Conservation (phyloP, 2,329 filamentous ascomycete genomes). For the Cladobotryum mycophilum region DNA sequence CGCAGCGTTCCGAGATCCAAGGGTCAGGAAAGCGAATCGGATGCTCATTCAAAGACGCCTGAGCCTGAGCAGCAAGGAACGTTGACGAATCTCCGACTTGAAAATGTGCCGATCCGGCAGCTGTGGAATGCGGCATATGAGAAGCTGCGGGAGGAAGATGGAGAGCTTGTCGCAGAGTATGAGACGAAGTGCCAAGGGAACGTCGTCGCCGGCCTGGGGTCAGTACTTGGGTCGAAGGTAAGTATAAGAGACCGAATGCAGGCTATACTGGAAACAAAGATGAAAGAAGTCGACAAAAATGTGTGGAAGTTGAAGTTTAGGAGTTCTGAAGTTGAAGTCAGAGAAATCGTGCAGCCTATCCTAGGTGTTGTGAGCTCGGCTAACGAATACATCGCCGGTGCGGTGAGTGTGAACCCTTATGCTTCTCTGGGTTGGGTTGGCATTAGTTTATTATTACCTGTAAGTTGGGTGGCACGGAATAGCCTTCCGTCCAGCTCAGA, state of each 20-base stretch:
- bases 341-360: not conserved
- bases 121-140: not conserved
- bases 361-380: not conserved
- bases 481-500: not conserved
- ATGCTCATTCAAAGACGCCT: too few relatives aligned
- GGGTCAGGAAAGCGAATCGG: too few relatives aligned
- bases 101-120: not conserved
- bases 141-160: not conserved
- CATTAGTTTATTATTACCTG: not conserved
- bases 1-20: too few relatives aligned
- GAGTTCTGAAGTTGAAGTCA: not conserved
- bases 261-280: not conserved
- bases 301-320: not conserved
- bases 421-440: constrained; percentile 3
- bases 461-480: not conserved
- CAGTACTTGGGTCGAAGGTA: not conserved
- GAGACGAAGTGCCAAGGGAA: not conserved
- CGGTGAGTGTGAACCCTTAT: not conserved
- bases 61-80: too few relatives aligned
- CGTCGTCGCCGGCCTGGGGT: not conserved
- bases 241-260: not conserved
- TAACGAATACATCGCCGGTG: not conserved
- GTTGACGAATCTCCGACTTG: not conserved
- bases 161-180: not conserved
- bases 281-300: not conserved